Evolutionary conservation across 495 filamentous ascomycete genomes (phyloP), one percentile per base, ranked within the genome.

Genomic region (Daldinia grandis): DNA sequence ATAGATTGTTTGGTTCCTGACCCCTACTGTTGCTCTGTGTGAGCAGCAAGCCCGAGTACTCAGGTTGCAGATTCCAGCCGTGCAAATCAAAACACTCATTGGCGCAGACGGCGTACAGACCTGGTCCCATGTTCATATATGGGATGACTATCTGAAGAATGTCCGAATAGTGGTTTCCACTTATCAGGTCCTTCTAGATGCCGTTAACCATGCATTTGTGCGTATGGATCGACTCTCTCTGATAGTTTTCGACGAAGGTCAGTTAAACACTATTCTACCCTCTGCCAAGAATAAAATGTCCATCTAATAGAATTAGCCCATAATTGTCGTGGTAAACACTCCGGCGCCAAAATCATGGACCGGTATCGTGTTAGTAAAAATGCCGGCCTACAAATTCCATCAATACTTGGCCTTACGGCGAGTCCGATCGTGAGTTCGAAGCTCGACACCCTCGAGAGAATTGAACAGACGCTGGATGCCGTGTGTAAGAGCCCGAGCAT

Each of bases 231-330:
- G 82, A 0, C 74, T 98, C 31, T 80, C 87, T 19, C 79, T 99
- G 1, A 78, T 99, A 21, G 83, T 98, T 0, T 94, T 97, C 65
- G 95, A 99, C 74, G 95, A 99, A 88, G 93, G 93, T 94, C 74
- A 53, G 80, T 71, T 30, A 54, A 17, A 25, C 33, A 15, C 44
- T 21, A 28, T 37, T 12, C 25, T 54, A 5, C 15, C 1, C 27
- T 10, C 30, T 15, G 6, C 31, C 44, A 15, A 62, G 25, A 55
- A 67, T 7, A 31, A 57, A 37, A 64, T 59, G 69, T 37, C 58
- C 10, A 69, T 14, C 49, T 64, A 37, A 68, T 59, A 66, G 31
- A 53, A 49, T 28, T 62, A 93, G 92, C 91, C 10, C 92, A 95
- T 75, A 86, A 93, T 75, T 92, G 90, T 73, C 81, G 82, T 9